A percentile compares a stretch with the other conserved stretches of the same genome.
phyloP scores from a whole-genome alignment of 2,329 filamentous ascomycete genomes.

The Diaporthe australafricana region DNA sequence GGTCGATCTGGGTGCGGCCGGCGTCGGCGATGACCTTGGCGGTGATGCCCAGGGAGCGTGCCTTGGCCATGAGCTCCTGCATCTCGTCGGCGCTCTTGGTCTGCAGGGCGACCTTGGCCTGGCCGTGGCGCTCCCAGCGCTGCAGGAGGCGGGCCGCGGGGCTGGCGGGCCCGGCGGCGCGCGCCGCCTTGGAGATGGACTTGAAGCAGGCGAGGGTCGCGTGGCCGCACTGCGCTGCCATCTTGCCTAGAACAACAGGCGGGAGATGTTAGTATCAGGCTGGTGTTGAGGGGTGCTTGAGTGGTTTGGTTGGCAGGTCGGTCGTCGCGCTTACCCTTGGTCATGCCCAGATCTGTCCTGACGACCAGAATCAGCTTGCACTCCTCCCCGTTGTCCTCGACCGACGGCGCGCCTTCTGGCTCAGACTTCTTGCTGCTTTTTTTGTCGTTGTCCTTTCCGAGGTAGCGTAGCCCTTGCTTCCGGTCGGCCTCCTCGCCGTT shows the following conservation, averaged over 20 bases:
- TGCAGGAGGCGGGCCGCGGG: constrained; percentile 73
- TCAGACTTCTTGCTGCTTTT: constrained; percentile 50
- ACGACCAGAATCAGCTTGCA: constrained; percentile 96
- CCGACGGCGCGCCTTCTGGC: constrained; percentile 48
- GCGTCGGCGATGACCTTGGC: constrained; percentile 94
- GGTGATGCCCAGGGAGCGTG: constrained; percentile 84
- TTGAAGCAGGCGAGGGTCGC: constrained; percentile 99
- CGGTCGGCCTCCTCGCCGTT: constrained; percentile 71
- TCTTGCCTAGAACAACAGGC: constrained; percentile 80
- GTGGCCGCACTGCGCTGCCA: constrained; percentile 93
- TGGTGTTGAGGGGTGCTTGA: no score
- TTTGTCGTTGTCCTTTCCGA: constrained; percentile 45
- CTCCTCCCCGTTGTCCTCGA: constrained; percentile 71
- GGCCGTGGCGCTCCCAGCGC: constrained; percentile 87
- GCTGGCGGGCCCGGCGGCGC: constrained; percentile 58
- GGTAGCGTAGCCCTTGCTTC: constrained; percentile 63
- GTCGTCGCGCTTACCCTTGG: constrained; percentile 75
- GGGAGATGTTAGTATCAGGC: background rate
- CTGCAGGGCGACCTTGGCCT: constrained; percentile 95
- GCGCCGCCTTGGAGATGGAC: constrained; percentile 70
- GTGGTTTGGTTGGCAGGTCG: background rate
- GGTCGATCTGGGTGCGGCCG: constrained; percentile 96
- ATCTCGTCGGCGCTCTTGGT: constrained; percentile 88
- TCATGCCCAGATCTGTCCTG: constrained; percentile 95
- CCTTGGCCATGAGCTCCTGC: constrained; percentile 78